Base-by-base conservation (phyloP, 176 grass and related monocot species). In the Panicum miliaceum region DNA sequence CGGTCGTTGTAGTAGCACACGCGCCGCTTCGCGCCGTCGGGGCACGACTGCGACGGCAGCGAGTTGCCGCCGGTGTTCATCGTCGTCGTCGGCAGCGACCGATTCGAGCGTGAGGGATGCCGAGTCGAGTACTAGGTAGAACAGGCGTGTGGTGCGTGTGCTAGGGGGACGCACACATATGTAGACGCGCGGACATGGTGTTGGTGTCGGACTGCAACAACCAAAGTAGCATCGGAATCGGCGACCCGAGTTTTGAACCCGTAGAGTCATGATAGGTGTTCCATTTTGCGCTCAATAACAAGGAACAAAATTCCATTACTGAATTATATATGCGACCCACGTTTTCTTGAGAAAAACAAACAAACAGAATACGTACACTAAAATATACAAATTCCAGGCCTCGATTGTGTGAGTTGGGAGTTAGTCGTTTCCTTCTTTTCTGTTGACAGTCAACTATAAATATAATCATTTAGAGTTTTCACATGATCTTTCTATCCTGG, bases 1-100 rank as follows among this genome's bases (percentile, higher is more conserved):
- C 79, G 18, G 57, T 97, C 94, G 68, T 92, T 90, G 90, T 92
- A 97, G 82, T 97, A 94, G 68, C 91, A 92, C 19, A 97, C 94
- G 37, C 77, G 80, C 25, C 91, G 85, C 89, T 88, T 91, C 76
- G 22, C 47, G 38, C 42, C 91, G 71, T 94, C 94, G 50, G 22
- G 29, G 68, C 80, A 85, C 54, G 80, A 88, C 86, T 64, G 0
- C 54, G 92, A 91, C 23, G 82, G 79, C 11, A 94, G 65, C 46
- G 91, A 92, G 59, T 94, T 86, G 20, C 91, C 82, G 23, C 89
- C 84, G n/a, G 51, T 38, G 20, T 57, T 63, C 63, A 85, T 77
- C 46, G 11, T 12, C 16, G 5, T 2, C 9, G 16, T 19, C 23
- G 8, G 1, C 15, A 8, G 26, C 19, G 32, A 69, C 5, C 26